Evolutionary conservation across 208 protist genomes (phyloP).

Genomic region (Trypanosoma rangeli): DNA sequence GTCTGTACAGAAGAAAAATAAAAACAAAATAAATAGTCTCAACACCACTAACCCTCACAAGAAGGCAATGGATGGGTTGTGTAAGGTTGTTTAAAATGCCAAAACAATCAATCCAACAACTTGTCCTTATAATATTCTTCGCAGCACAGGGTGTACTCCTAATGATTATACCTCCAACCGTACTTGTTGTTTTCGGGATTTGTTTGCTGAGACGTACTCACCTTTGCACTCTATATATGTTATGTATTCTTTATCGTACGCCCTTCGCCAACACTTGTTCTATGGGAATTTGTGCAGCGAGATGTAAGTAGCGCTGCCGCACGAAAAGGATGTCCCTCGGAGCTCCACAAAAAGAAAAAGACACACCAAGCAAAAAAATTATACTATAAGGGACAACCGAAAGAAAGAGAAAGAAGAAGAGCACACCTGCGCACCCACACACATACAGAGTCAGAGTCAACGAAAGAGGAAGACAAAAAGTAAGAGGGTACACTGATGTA

Average conservation of each 20-base stretch:
- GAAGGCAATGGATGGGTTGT: neutral
- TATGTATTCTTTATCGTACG: neutral
- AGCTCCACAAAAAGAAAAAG: slow-evolving; percentile 3
- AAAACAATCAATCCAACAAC: neutral
- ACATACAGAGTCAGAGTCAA: neutral
- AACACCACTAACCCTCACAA: neutral
- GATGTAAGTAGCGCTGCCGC: neutral
- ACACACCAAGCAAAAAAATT: neutral
- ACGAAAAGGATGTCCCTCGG: neutral
- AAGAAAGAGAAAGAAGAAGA: slow-evolving; percentile 2
- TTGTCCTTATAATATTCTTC: neutral
- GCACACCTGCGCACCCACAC: neutral
- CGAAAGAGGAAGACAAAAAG: slow-evolving; percentile 13
- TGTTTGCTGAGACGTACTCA: neutral
- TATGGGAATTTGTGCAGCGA: neutral
- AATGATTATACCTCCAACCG: too few species aligned
- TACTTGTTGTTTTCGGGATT: neutral
- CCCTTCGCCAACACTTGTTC: neutral
- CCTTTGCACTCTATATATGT: neutral
- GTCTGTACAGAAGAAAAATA: neutral
- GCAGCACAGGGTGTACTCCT: too few species aligned
- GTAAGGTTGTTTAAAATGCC: neutral
- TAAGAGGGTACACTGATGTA: neutral
- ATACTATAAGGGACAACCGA: neutral
- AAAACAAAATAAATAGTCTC: neutral